Evolutionary conservation across 2,329 filamentous ascomycete species (phyloP).

Genomic region (Cadophora malorum): DNA sequence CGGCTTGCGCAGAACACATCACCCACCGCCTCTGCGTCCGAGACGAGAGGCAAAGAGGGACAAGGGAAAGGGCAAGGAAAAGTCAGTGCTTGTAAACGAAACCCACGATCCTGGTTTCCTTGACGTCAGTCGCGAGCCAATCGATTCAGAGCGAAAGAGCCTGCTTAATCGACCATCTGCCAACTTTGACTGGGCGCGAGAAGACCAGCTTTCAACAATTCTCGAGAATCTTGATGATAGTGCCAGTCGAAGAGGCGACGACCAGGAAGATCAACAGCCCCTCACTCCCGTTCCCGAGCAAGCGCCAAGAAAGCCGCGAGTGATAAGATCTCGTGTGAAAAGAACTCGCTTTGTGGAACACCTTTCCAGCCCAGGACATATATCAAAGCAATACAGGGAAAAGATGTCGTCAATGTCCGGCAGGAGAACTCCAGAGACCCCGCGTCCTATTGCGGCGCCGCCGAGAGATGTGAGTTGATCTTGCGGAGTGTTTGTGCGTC

Average conservation of each 20-base stretch:
- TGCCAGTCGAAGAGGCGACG: conserved; percentile 18
- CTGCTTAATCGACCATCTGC: conserved; percentile 13
- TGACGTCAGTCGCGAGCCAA: conserved; percentile 19
- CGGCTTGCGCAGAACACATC: conserved; percentile 21
- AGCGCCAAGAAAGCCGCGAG: conserved; percentile 9
- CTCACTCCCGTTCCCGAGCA: conserved; percentile 13
- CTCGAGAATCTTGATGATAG: conserved; percentile 34
- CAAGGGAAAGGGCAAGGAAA: conserved; percentile 25
- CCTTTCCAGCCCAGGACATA: conserved; percentile 22
- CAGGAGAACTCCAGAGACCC: conserved; percentile 23
- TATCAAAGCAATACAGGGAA: conserved; percentile 16
- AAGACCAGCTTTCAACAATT: conserved; percentile 40
- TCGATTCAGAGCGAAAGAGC: conserved; percentile 12
- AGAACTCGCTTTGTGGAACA: conserved; percentile 28
- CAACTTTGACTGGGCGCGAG: conserved; percentile 34
- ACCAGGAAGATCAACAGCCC: conserved; percentile 5
- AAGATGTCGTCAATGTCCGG: conserved; percentile 20
- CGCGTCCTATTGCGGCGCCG: conserved; percentile 32
- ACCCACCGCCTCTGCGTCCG: conserved; percentile 20
- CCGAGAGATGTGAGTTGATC: conserved; percentile 35
- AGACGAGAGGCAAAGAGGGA: conserved; percentile 18
- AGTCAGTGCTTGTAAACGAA: conserved; percentile 16
- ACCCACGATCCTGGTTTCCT: conserved; percentile 19
- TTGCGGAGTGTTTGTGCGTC: background rate
- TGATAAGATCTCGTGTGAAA: conserved; percentile 19